phyloP scores from a whole-genome alignment of 1,284 basidiomycete species.

The Meripilus lineatus region DNA sequence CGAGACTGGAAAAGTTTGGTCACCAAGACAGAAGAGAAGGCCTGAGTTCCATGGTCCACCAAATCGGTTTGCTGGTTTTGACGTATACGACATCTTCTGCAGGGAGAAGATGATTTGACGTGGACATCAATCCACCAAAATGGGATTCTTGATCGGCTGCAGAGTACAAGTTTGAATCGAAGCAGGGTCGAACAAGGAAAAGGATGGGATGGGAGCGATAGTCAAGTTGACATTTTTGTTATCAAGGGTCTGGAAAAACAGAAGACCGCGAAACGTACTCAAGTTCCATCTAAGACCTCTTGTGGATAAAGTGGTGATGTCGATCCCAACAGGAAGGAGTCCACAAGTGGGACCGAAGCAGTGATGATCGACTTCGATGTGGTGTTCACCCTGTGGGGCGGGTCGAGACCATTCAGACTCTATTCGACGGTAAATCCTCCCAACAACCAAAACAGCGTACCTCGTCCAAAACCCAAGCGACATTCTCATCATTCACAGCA shows the following conservation, averaged over 20 bases:
- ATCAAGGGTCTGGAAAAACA: too few species aligned
- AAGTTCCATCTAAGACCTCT: slow-evolving; percentile 90
- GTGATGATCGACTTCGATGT: slow-evolving; percentile 67
- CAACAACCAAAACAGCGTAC: slow-evolving; percentile 37
- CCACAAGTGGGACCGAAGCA: slow-evolving; percentile 88
- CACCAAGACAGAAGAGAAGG: too few species aligned
- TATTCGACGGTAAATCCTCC: neutral
- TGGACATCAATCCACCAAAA: slow-evolving; percentile 81
- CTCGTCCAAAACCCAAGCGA: slow-evolving; percentile 83
- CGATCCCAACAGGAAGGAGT: slow-evolving; percentile 84
- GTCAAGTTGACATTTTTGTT: neutral
- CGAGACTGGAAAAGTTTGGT: too few species aligned
- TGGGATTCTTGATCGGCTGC: slow-evolving; percentile 61
- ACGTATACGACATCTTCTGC: slow-evolving; percentile 60
- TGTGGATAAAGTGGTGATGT: slow-evolving; percentile 72
- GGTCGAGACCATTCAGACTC: neutral
- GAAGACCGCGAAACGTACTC: slow-evolving; percentile 40
- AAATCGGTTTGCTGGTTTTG: slow-evolving; percentile 77
- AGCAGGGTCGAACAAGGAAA: neutral
- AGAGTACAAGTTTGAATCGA: neutral
- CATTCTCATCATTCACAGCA: slow-evolving; percentile 81
- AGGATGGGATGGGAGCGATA: too few species aligned
- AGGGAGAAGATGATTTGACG: slow-evolving; percentile 84
- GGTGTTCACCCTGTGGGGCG: slow-evolving; percentile 67
- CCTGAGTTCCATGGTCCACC: slow-evolving; percentile 57